Evolutionary conservation across 352 stramenopile genomes (phyloP).

Genomic region (Pythium grandisporangium): DNA sequence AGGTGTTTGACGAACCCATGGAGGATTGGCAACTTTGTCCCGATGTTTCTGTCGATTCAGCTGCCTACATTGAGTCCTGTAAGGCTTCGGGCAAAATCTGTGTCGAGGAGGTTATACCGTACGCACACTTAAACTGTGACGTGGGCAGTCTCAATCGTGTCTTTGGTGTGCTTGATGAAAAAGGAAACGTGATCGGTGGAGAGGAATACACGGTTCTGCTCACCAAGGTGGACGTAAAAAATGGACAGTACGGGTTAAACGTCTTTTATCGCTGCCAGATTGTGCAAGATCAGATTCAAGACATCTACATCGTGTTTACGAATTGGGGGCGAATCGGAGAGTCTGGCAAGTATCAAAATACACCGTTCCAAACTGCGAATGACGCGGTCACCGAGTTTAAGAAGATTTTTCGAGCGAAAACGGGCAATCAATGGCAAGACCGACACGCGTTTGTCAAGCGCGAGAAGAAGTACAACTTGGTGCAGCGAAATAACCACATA

Average conservation of each 20-base stretch:
- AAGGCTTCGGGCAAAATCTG: slow-evolving; percentile 32
- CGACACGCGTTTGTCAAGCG: slow-evolving; percentile 32
- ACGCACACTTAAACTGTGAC: slow-evolving; percentile 35
- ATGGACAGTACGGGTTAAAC: slow-evolving; percentile 46
- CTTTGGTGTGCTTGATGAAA: slow-evolving; percentile 8
- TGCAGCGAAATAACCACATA: slow-evolving; percentile 43
- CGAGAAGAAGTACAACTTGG: slow-evolving; percentile 54
- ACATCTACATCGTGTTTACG: slow-evolving; percentile 48
- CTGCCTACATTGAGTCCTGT: slow-evolving; percentile 26
- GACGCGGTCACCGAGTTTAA: slow-evolving; percentile 47
- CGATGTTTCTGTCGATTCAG: slow-evolving; percentile 26
- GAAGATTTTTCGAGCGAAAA: slow-evolving; percentile 59
- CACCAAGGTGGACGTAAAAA: slow-evolving; percentile 58
- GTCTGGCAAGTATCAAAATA: slow-evolving; percentile 54
- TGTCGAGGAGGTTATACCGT: slow-evolving; percentile 15
- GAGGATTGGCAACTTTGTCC: slow-evolving; percentile 15
- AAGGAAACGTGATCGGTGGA: background rate
- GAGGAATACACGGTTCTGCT: slow-evolving; percentile 30
- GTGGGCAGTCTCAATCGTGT: slow-evolving; percentile 31
- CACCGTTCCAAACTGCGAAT: slow-evolving; percentile 25
- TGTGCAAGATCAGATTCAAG: slow-evolving; percentile 38
- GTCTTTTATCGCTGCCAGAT: slow-evolving; percentile 56
- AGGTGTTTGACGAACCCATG: slow-evolving; percentile 4
- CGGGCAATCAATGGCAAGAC: slow-evolving; percentile 36
- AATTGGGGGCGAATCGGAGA: slow-evolving; percentile 63